phyloP scores from a whole-genome alignment of 345 rosid species.

The Turritis glabra region DNA sequence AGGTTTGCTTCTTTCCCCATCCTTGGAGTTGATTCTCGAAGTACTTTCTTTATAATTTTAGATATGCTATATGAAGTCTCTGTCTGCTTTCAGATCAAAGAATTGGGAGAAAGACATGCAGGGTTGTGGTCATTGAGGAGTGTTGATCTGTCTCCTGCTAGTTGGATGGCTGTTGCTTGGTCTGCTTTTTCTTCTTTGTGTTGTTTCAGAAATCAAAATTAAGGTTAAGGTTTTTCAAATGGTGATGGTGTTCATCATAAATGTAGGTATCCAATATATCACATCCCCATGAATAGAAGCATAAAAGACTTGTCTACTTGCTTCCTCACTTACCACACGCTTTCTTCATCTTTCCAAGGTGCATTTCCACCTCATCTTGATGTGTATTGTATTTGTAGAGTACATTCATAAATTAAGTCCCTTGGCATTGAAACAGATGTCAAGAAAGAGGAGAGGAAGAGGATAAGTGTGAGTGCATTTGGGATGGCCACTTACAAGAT shows the following conservation, averaged over 20 bases:
- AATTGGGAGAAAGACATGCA: conserved; percentile 56
- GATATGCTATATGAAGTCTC: not conserved
- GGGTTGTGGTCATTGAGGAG: conserved; percentile 86
- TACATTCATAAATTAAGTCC: not conserved
- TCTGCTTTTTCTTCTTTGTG: conserved; percentile 26
- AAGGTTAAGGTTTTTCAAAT: conserved; percentile 1
- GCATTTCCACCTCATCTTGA: not conserved
- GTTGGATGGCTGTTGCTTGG: conserved; percentile 99
- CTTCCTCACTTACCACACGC: conserved; percentile 94
- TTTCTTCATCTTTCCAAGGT: conserved; percentile 97
- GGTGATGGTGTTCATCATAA: conserved; percentile 15
- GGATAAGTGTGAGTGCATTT: conserved; percentile 65
- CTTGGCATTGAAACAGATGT: conserved; percentile 44
- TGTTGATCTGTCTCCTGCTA: conserved; percentile 98
- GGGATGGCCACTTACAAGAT: conserved; percentile 95
- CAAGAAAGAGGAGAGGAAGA: conserved; percentile 58
- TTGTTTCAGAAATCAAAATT: conserved; percentile 5
- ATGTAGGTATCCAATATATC: conserved; percentile 72
- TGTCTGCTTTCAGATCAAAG: conserved; percentile 60
- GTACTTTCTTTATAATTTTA: not conserved
- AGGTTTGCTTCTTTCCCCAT: conserved; percentile 50
- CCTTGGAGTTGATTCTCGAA: not conserved
- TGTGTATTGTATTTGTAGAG: not conserved
- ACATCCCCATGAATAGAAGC: conserved; percentile 94
- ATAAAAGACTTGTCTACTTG: conserved; percentile 91